These are phyloP conservation scores for Blastobotrys persicus DNA, from an alignment of 1,139 yeast species.

Conservation along the genomic window DNA sequence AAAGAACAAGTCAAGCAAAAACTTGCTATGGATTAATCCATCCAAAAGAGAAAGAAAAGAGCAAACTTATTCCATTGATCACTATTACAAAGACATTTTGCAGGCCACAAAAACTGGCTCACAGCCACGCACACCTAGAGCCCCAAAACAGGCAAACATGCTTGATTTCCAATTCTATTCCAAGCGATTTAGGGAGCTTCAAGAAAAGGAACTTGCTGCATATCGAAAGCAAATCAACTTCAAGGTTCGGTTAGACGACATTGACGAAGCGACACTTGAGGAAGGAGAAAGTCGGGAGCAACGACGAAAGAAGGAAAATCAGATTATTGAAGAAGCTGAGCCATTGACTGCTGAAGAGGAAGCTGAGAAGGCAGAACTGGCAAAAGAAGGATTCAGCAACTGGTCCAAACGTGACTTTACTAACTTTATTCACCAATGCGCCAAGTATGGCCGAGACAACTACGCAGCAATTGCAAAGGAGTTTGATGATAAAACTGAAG, in stretches of 20 bases:
- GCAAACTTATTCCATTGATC: conserved; percentile 83
- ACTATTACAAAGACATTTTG: conserved; percentile 77
- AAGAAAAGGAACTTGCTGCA: conserved; percentile 75
- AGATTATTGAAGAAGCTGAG: conserved; percentile 51
- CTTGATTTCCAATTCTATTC: conserved; percentile 93
- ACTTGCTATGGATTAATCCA: conserved; percentile 75
- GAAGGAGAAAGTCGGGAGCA: conserved; percentile 59
- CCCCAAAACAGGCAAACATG: conserved; percentile 50
- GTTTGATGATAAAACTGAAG: conserved; percentile 58
- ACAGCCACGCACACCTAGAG: conserved; percentile 47
- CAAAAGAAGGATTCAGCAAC: conserved; percentile 64
- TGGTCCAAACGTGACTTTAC: conserved; percentile 95
- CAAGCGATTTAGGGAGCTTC: conserved; percentile 56
- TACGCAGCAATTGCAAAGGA: conserved; percentile 62
- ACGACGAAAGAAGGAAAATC: conserved; percentile 59
- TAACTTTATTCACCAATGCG: conserved; percentile 77
- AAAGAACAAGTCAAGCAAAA: conserved; percentile 44
- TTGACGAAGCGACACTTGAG: conserved; percentile 35
- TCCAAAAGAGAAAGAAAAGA: conserved; percentile 87
- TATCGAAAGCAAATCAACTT: conserved; percentile 70
- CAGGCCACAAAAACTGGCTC: conserved; percentile 37
- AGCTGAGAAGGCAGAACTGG: conserved; percentile 55
- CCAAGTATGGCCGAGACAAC: conserved; percentile 72
- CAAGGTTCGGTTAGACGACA: conserved; percentile 53
- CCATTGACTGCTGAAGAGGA: conserved; percentile 80